Evolutionary conservation across 306 rosid genomes (phyloP).

Genomic region (Argentina anserina): DNA sequence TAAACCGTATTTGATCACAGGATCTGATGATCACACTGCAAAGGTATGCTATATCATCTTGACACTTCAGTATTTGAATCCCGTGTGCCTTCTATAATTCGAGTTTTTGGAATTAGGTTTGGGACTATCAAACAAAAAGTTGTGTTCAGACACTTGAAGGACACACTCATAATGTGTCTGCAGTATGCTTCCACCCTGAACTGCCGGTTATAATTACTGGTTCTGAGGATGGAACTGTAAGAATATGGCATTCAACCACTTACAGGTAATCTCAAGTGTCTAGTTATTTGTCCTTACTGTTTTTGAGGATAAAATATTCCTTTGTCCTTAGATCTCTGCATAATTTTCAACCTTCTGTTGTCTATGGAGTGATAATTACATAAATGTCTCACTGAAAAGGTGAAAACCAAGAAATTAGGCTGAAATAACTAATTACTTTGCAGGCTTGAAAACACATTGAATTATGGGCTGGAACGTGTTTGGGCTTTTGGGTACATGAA

Average conservation of each 20-base stretch:
- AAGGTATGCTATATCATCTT: constrained; percentile 46
- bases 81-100: background rate
- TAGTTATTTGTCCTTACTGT: too few relatives aligned
- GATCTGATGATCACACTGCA: constrained; percentile 97
- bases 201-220: constrained; percentile 96
- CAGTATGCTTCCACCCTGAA: constrained; percentile 97
- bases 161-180: constrained; percentile 98
- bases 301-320: too few relatives aligned
- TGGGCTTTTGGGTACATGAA: constrained; percentile 96
- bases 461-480: constrained; percentile 98
- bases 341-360: background rate
- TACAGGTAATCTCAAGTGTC: constrained; percentile 75
- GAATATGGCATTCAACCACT: constrained; percentile 95
- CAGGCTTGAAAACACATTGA: constrained; percentile 99
- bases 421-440: constrained; percentile 4
- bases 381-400: background rate
- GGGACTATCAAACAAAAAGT: constrained; percentile 99
- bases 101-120: constrained; percentile 60
- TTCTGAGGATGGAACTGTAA: constrained; percentile 97
- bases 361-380: background rate
- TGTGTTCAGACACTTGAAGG: constrained; percentile 99
- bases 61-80: background rate
- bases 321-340: background rate
- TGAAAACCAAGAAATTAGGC: background rate
- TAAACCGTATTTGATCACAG: constrained; percentile 89